These are phyloP conservation scores for Crithidia bombi DNA, from an alignment of 208 protist species.

Conservation along the genomic window DNA sequence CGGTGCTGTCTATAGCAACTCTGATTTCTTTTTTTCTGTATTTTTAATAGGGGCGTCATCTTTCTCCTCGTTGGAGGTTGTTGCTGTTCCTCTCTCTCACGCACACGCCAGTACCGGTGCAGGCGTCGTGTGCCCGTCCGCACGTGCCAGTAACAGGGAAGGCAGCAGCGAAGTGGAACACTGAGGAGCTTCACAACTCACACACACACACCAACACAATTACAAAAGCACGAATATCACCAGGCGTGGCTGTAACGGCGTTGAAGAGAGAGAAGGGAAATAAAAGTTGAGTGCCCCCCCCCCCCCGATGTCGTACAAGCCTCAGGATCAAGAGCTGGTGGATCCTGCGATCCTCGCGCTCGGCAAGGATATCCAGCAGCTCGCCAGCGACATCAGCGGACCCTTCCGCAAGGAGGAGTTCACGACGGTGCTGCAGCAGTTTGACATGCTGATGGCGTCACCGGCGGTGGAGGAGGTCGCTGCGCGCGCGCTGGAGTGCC, in stretches of 20 bases:
- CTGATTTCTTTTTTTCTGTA: too few relatives aligned
- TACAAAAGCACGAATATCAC: too few relatives aligned
- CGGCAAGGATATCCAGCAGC: constrained; percentile 16
- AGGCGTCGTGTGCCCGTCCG: too few relatives aligned
- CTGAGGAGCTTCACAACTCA: too few relatives aligned
- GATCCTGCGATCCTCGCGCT: constrained; percentile 15
- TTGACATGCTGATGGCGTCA: constrained; percentile 72
- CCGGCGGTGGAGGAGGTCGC: constrained; percentile 42
- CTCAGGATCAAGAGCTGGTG: neutral
- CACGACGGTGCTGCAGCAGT: constrained; percentile 70
- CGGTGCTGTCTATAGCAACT: too few relatives aligned
- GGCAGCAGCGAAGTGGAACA: too few relatives aligned
- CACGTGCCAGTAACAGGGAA: too few relatives aligned
- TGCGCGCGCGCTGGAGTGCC: constrained; percentile 23
- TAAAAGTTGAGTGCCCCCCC: neutral
- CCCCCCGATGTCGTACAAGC: constrained; percentile 1
- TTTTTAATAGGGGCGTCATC: too few relatives aligned
- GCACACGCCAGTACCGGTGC: too few relatives aligned
- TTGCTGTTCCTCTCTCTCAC: too few relatives aligned
- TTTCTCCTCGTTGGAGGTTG: too few relatives aligned
- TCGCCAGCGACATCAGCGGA: constrained; percentile 29
- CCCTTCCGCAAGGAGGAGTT: constrained; percentile 59
- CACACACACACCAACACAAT: neutral
- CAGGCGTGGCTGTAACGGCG: too few relatives aligned
- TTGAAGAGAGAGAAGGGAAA: neutral